These are phyloP conservation scores for Anisodus acutangulus DNA, from an alignment of 257 asterid genomes.

Conservation along the genomic window DNA sequence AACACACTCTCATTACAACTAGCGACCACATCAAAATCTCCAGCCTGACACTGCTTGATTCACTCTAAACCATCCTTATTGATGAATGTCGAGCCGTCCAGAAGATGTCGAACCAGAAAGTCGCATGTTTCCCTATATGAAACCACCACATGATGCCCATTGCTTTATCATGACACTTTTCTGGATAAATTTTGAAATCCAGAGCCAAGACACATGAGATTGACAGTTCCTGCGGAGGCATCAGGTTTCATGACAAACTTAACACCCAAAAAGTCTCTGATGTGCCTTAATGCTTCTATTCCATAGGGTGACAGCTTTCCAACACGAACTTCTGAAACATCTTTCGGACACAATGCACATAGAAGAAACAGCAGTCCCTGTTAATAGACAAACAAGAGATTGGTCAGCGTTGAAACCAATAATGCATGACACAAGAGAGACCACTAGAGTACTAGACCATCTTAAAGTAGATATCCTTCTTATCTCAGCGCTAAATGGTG, in stretches of 20 bases:
- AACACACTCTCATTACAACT: not conserved
- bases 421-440: not conserved
- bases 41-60: not conserved
- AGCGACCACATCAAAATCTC: conserved; percentile 14
- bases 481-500: not conserved
- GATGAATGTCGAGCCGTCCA: not conserved
- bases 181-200: conserved; percentile 82
- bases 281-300: conserved; percentile 68
- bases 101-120: not conserved
- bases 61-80: not conserved
- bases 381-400: conserved; percentile 22
- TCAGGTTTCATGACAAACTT: conserved; percentile 75
- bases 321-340: conserved; percentile 84
- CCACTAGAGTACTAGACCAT: not conserved
- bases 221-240: conserved; percentile 71
- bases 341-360: conserved; percentile 82
- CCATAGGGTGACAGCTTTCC: conserved; percentile 85
- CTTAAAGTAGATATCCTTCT: not conserved
- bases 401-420: not conserved
- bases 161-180: conserved; percentile 55
- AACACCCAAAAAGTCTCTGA: conserved; percentile 72
- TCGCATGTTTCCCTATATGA: not conserved
- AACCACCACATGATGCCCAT: not conserved
- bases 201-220: conserved; percentile 79
- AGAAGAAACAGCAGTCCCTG: conserved; percentile 89